phyloP scores from a whole-genome alignment of 768 basidiomycete genomes.

The Cystobasidium ongulense region DNA sequence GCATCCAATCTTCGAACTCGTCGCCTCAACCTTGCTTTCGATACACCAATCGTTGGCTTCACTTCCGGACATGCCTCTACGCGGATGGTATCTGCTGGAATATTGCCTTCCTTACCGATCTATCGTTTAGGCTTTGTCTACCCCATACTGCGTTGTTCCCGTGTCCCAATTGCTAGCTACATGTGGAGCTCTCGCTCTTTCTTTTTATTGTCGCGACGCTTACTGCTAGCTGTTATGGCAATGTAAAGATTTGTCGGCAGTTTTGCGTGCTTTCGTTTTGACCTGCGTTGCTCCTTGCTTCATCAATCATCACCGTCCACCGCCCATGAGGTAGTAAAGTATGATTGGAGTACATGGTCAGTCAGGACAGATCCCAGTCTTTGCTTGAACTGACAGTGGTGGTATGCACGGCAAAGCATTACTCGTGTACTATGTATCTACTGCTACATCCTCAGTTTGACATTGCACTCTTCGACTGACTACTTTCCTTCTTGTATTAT shows the following conservation, averaged over 20 bases:
- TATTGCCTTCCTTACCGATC: background rate
- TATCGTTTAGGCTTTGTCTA: background rate
- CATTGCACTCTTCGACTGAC: no score
- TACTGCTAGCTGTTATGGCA: background rate
- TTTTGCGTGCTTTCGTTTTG: background rate
- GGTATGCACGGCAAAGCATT: no score
- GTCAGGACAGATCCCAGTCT: no score
- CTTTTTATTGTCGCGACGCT: background rate
- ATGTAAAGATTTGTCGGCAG: background rate
- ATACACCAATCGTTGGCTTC: background rate
- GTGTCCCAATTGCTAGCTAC: background rate
- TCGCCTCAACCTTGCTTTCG: background rate
- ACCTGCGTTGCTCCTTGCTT: no score
- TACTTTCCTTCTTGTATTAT: no score
- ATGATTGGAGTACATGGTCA: no score
- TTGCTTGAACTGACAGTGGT: no score
- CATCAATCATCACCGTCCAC: no score
- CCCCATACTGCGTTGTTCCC: background rate
- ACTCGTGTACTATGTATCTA: no score
- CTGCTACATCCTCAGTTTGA: no score
- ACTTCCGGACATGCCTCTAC: background rate
- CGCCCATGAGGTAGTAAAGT: no score
- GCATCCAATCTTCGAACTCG: background rate
- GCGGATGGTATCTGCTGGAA: background rate
- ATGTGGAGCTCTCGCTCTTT: background rate